Conservation (phyloP, 192 early-diverging fungal genomes). For the Backusella macrospora region DNA sequence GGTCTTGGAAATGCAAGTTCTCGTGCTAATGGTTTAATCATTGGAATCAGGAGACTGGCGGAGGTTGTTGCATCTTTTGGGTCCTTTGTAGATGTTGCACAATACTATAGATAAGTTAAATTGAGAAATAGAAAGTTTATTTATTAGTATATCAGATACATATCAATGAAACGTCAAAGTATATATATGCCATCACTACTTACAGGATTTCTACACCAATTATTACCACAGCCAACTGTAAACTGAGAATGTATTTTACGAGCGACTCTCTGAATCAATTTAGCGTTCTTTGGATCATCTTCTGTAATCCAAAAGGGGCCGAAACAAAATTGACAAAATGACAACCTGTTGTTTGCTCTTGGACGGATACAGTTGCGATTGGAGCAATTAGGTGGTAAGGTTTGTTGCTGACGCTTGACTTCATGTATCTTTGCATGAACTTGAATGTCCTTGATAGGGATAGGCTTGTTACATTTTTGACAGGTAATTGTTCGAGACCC, state of each 20-base stretch:
- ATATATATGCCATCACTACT: neutral
- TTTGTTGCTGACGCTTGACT: constrained; percentile 59
- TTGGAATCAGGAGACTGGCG: constrained; percentile 55
- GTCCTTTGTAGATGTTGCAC: constrained; percentile 40
- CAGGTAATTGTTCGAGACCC: constrained; percentile 84
- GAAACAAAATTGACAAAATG: constrained; percentile 79
- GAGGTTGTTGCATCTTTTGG: constrained; percentile 66
- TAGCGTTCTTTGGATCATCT: constrained; percentile 76
- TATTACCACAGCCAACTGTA: constrained; percentile 73
- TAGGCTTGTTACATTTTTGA: constrained; percentile 69
- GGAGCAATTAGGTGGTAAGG: constrained; percentile 60
- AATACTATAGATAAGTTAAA: constrained; percentile 32
- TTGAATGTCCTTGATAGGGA: constrained; percentile 80
- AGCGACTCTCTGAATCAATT: constrained; percentile 73
- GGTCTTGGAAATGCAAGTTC: constrained; percentile 38
- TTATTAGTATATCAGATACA: neutral
- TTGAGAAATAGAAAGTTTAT: neutral
- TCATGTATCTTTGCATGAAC: constrained; percentile 76
- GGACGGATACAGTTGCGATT: constrained; percentile 76
- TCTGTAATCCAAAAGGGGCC: constrained; percentile 78
- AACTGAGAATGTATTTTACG: constrained; percentile 75
- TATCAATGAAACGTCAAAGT: too few species aligned
- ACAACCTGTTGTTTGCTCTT: constrained; percentile 54
- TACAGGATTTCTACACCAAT: constrained; percentile 68
- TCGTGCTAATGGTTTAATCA: constrained; percentile 53